A percentile compares a stretch with the other conserved stretches of the same genome.
phyloP scores from a whole-genome alignment of 106 monocot genomes.

The Narthecium ossifragum region DNA sequence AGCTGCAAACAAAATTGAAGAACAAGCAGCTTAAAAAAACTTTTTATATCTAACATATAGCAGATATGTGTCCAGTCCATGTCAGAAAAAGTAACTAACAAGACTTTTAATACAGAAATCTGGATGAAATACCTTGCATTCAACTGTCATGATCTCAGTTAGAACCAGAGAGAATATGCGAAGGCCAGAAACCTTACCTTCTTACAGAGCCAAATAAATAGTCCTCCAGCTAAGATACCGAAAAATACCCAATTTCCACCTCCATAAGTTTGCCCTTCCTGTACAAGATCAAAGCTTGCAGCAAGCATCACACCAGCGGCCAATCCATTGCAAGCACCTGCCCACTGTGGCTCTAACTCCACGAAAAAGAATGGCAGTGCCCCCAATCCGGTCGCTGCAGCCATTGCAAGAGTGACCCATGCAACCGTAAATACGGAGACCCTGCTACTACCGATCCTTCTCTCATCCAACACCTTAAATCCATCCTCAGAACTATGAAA shows the following conservation, averaged over 20 bases:
- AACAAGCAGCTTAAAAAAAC: no score
- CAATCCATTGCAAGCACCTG: slow-evolving; percentile 91
- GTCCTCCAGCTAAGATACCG: slow-evolving; percentile 72
- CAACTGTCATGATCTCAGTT: neutral
- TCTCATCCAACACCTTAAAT: slow-evolving; percentile 16
- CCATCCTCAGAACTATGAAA: slow-evolving; percentile 18
- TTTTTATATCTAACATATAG: no score
- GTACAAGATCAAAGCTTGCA: slow-evolving; percentile 95
- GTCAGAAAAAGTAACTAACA: no score
- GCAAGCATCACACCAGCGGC: slow-evolving; percentile 98
- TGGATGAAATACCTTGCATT: no score
- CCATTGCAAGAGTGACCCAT: slow-evolving; percentile 97
- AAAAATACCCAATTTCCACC: slow-evolving; percentile 73
- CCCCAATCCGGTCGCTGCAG: slow-evolving; percentile 87
- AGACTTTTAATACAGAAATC: no score
- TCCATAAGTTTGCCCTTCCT: slow-evolving; percentile 84
- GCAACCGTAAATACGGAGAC: slow-evolving; percentile 70
- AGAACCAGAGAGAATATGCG: neutral
- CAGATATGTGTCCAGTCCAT: no score
- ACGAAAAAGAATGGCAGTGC: slow-evolving; percentile 96
- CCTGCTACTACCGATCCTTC: slow-evolving; percentile 23
- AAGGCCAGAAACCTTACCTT: no score
- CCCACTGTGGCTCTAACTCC: slow-evolving; percentile 91
- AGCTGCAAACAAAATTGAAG: no score
- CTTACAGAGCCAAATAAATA: slow-evolving; percentile 98